A percentile compares a stretch with the other conserved stretches of the same genome.
Evolutionary conservation across 768 basidiomycete species (phyloP).

Genomic region (Amanita rubescens): DNA sequence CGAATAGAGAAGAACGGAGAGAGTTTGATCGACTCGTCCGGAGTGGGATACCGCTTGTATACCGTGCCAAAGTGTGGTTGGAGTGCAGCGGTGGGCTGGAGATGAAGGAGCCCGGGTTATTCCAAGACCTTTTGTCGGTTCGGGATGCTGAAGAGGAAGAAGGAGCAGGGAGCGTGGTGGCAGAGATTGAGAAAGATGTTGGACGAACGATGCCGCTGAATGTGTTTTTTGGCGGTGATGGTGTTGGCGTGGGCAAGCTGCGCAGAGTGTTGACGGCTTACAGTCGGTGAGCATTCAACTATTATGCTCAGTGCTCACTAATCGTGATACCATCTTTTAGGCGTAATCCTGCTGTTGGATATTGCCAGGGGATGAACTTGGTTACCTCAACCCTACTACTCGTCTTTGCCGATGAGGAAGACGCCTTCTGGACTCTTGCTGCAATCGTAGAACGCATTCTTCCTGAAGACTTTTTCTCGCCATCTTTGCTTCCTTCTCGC

Average conservation of each 20-base stretch:
- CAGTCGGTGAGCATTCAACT: constrained; percentile 58
- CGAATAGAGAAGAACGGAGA: constrained; percentile 69
- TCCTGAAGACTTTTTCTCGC: constrained; percentile 91
- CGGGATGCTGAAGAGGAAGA: constrained; percentile 24
- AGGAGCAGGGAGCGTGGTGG: constrained; percentile 40
- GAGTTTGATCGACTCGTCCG: constrained; percentile 79
- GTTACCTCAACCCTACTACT: constrained; percentile 91
- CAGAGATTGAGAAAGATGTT: constrained; percentile 96
- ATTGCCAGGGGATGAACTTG: constrained; percentile 94
- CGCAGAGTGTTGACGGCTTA: constrained; percentile 87
- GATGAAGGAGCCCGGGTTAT: constrained; percentile 86
- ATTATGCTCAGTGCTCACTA: neutral
- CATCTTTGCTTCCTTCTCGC: constrained; percentile 84
- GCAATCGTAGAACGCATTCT: constrained; percentile 86
- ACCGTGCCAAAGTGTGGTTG: constrained; percentile 84
- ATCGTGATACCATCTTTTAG: constrained; percentile 32
- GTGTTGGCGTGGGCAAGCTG: constrained; percentile 88
- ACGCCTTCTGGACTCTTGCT: constrained; percentile 91
- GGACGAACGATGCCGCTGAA: constrained; percentile 89
- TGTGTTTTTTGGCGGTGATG: constrained; percentile 96
- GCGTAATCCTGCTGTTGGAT: constrained; percentile 88
- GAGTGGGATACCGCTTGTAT: constrained; percentile 79
- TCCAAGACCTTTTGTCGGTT: constrained; percentile 67
- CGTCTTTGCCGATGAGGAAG: constrained; percentile 91
- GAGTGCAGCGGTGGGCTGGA: constrained; percentile 94